A percentile compares a stretch with the other conserved stretches of the same genome.
phyloP scores from a whole-genome alignment of 163 green algal species.

The Coccomyxa subellipsoidea region DNA sequence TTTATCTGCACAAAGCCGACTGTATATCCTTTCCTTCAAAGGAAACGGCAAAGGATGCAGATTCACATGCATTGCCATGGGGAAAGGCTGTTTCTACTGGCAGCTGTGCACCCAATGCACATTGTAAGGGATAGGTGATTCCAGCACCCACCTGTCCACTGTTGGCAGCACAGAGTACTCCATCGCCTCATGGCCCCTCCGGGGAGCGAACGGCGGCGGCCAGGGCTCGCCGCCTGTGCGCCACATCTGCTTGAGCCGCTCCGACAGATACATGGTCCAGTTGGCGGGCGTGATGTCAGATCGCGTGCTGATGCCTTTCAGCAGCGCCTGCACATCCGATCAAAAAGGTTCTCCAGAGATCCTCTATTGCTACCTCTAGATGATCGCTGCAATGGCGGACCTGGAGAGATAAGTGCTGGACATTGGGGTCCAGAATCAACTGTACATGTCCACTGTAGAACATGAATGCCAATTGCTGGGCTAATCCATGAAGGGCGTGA shows the following conservation, averaged over 20 bases:
- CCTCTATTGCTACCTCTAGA: background rate
- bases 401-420: no score
- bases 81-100: no score
- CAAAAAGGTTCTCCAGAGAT: background rate
- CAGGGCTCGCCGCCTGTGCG: background rate
- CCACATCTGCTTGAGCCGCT: constrained; percentile 19
- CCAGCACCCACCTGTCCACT: constrained; percentile 16
- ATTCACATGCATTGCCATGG: no score
- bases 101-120: no score
- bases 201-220: constrained; percentile 15
- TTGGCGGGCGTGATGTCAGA: constrained; percentile 12
- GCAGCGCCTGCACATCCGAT: constrained; percentile 16
- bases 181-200: constrained; percentile 11
- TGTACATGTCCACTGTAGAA: no score
- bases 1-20: no score
- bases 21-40: no score
- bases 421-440: no score
- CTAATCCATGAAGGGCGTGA: no score
- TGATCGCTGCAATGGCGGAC: no score
- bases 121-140: background rate
- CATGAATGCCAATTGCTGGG: no score
- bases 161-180: constrained; percentile 24
- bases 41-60: no score
- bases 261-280: constrained; percentile 21
- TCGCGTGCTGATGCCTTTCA: constrained; percentile 22